Base-by-base conservation (phyloP, 106 monocot species). In the Gastrodia elata region DNA sequence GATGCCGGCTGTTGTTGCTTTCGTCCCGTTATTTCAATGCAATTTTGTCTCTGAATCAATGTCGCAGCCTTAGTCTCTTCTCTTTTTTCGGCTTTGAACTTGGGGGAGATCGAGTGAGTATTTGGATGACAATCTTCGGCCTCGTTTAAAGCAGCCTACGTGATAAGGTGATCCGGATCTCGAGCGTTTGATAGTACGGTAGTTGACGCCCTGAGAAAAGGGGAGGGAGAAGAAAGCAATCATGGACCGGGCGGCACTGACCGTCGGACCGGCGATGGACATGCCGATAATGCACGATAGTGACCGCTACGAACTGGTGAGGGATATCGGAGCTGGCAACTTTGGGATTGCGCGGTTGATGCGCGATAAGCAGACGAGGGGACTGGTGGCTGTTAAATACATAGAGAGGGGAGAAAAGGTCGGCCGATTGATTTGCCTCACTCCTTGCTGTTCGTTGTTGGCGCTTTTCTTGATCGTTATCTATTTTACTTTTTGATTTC, bases 271-370 rank as follows among this genome's bases (percentile, higher is more conserved):
- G 67, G 91, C 68, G 52, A 85, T 88, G 87, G 88, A 88, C 49
- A 39, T 88, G 83, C 88, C 91, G 79, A 91, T 94, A 81, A 94
- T 94, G 91, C 91, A 91, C 83, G 94, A 91, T 72, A 94, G 88
- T 70, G 94, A 94, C 64, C 80, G 94, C 67, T 94, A 94, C 83
- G 93, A 94, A 76, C 84, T 90, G 26, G 93, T 94, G 74, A 75
- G 72, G 74, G 93, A 94, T 68, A 94, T 94, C 71, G 93, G 90
- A 15, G 87, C 93, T 8, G 93, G 93, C 34, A 94, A 94, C 70
- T 94, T 94, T 68, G 93, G 93, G 28, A 80, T 94, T 52, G 93
- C 93, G 10, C 79, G 90, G 76, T 74, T 94, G 70, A 90, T 90
- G 93, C 74, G 93, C 69, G 90, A 94, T 76, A 90, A 87, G 82